Percentiles rank a stretch among this genome's conserved stretches.
Conservation (phyloP, 2,329 filamentous ascomycete species). For the Lasiodiplodia gonubiensis region DNA sequence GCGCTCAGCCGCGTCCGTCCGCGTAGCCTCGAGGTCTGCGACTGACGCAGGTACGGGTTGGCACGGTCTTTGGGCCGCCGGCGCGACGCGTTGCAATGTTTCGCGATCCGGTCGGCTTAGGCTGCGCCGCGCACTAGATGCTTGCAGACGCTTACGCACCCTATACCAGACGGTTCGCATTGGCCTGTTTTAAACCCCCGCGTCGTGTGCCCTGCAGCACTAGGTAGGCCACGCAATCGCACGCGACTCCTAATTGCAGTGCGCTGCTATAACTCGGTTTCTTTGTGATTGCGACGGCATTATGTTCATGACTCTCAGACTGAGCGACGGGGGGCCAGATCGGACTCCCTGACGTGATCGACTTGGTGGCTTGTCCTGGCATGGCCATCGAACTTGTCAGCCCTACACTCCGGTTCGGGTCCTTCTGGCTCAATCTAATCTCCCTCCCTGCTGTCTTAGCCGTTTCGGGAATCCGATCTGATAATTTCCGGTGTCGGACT, state of each 20-base stretch:
- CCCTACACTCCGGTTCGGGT: background rate
- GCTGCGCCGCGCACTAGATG: slow-evolving; percentile 14
- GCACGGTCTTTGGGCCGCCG: slow-evolving; percentile 11
- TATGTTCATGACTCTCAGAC: background rate
- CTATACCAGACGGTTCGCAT: slow-evolving; percentile 9
- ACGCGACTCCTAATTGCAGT: background rate
- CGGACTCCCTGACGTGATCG: slow-evolving; percentile 11
- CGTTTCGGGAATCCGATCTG: slow-evolving; percentile 1
- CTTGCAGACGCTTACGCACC: slow-evolving; percentile 16
- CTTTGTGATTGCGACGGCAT: background rate
- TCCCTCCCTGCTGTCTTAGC: slow-evolving; percentile 5
- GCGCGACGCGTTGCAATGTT: slow-evolving; percentile 21
- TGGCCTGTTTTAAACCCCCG: slow-evolving; percentile 4
- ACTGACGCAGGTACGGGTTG: slow-evolving; percentile 15
- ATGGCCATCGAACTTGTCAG: slow-evolving; percentile 11
- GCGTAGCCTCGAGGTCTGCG: slow-evolving; percentile 1
- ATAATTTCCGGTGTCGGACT: slow-evolving; percentile 26
- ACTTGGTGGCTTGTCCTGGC: slow-evolving; percentile 6
- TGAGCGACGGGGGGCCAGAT: background rate
- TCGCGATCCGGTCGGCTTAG: slow-evolving; percentile 9
- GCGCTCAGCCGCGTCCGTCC: background rate
- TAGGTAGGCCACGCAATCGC: slow-evolving; percentile 3
- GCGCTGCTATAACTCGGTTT: background rate
- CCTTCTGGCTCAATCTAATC: slow-evolving; percentile 19
- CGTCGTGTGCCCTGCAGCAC: background rate